These are phyloP conservation scores for Pythium sp. DNA, from an alignment of 352 stramenopile species.

Conservation along the genomic window DNA sequence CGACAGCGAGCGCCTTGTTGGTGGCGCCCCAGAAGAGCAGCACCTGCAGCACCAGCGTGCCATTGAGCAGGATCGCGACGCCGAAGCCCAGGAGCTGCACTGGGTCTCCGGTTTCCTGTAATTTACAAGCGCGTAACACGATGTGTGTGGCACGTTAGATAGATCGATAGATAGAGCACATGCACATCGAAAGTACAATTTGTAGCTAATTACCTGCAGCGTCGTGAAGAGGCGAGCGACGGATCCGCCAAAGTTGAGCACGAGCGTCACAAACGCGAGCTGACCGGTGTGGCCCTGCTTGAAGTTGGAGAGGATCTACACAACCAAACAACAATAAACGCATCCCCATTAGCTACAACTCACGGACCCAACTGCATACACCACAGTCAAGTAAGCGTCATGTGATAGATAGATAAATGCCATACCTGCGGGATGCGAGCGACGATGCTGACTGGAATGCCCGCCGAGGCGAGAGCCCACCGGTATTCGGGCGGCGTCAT, in stretches of 20 bases:
- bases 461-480: constrained; percentile 68
- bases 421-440: constrained; percentile 77
- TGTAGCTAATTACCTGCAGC: constrained; percentile 42
- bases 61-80: constrained; percentile 76
- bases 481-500: constrained; percentile 69
- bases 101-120: constrained; percentile 69
- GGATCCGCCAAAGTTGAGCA: constrained; percentile 81
- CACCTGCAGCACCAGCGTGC: constrained; percentile 74
- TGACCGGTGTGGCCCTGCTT: constrained; percentile 89
- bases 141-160: background rate
- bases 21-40: constrained; percentile 81
- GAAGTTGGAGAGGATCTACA: constrained; percentile 82
- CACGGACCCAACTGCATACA: background rate
- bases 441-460: constrained; percentile 77
- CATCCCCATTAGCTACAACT: background rate
- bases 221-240: constrained; percentile 86
- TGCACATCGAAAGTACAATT: background rate
- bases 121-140: background rate
- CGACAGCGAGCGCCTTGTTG: constrained; percentile 58
- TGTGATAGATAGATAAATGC: background rate
- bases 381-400: background rate
- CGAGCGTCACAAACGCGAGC: constrained; percentile 79
- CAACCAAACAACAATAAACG: constrained; percentile 8
- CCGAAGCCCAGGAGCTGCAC: constrained; percentile 69
- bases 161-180: background rate